Conservation (phyloP, 164 flowering plant species). For the Tinospora cordifolia region DNA sequence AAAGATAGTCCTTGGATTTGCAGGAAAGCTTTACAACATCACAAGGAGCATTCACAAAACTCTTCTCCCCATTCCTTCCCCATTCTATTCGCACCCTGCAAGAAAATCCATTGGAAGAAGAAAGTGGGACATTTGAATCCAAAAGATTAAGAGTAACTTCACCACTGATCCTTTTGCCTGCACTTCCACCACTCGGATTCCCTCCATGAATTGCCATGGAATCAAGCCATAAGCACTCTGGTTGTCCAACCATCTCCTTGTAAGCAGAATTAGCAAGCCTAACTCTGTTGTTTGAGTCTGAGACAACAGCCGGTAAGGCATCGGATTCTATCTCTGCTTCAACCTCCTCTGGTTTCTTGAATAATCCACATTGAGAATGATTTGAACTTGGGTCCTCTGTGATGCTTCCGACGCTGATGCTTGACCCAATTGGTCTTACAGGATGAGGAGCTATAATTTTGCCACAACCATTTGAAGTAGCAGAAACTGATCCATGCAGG, state of each 20-base stretch:
- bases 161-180: no score
- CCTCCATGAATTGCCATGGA: no score
- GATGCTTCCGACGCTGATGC: constrained; percentile 46
- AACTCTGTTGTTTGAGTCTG: constrained; percentile 74
- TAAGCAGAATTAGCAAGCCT: constrained; percentile 79
- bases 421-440: constrained; percentile 67
- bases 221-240: no score
- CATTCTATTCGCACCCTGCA: constrained; percentile 79
- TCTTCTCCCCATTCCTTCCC: constrained; percentile 47
- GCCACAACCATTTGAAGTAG: background rate
- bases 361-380: background rate
- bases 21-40: constrained; percentile 53
- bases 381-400: constrained; percentile 17
- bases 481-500: constrained; percentile 22
- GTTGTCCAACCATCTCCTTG: constrained; percentile 85
- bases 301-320: constrained; percentile 55
- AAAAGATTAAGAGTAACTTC: no score
- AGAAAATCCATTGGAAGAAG: constrained; percentile 44
- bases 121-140: constrained; percentile 25
- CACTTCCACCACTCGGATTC: no score
- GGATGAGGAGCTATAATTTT: constrained; percentile 59
- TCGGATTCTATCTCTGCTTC: constrained; percentile 72
- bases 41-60: constrained; percentile 43
- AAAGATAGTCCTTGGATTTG: constrained; percentile 56
- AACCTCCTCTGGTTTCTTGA: constrained; percentile 53